Percentiles rank a stretch among this genome's conserved stretches.
Conservation (phyloP, 1,284 basidiomycete genomes). For the Melampsora americana region DNA sequence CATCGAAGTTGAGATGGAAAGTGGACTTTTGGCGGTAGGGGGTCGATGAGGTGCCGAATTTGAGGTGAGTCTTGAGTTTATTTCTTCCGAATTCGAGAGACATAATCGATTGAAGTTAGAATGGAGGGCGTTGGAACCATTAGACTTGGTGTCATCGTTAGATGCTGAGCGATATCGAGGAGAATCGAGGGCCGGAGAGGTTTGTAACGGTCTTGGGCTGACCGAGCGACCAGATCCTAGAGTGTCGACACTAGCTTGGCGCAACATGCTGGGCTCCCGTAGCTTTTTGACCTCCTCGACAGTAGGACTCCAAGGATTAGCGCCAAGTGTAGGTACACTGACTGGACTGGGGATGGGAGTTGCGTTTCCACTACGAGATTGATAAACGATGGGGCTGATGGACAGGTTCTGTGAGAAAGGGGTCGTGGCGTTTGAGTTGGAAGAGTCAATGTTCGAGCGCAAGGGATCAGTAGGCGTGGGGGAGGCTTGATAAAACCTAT, state of each 20-base stretch:
- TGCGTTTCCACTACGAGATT: not conserved
- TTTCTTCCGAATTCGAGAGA: conserved; percentile 18
- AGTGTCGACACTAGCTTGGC: conserved; percentile 35
- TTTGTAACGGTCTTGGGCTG: not conserved
- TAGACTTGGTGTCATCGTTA: conserved; percentile 31
- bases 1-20: conserved; percentile 38
- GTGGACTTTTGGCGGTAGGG: conserved; percentile 32
- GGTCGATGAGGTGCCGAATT: conserved; percentile 7
- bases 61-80: conserved; percentile 5
- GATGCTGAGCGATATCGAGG: conserved; percentile 35
- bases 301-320: conserved; percentile 42
- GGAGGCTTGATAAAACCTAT: conserved; percentile 18
- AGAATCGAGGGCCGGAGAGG: conserved; percentile 1
- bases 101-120: conserved; percentile 21
- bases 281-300: conserved; percentile 40
- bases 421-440: conserved; percentile 12
- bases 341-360: conserved; percentile 24
- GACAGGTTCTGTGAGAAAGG: not conserved
- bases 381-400: not conserved
- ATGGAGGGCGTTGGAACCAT: conserved; percentile 13
- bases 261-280: conserved; percentile 35
- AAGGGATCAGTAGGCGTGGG: conserved; percentile 12
- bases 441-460: conserved; percentile 26
- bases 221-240: conserved; percentile 19
- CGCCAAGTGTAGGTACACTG: conserved; percentile 21